A percentile compares a stretch with the other conserved stretches of the same genome.
phyloP scores from a whole-genome alignment of 257 asterid genomes.

The Voacanga thouarsii region DNA sequence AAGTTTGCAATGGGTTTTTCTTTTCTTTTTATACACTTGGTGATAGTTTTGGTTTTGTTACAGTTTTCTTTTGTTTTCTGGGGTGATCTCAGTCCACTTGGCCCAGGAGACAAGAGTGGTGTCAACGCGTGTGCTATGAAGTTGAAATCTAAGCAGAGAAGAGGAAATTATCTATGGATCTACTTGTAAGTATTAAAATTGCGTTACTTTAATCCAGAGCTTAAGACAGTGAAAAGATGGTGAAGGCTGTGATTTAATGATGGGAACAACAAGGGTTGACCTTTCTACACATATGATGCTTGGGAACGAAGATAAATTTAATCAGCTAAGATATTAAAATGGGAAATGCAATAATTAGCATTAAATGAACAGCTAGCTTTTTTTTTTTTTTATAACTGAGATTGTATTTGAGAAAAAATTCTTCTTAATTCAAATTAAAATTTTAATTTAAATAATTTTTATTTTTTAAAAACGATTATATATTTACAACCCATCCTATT shows the following conservation, averaged over 20 bases:
- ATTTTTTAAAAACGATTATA: no score
- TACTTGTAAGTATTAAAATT: not conserved
- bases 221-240: not conserved
- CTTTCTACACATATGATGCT: no score
- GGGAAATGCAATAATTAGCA: no score
- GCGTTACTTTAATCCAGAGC: not conserved
- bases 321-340: not conserved
- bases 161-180: not conserved
- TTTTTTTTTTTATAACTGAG: no score
- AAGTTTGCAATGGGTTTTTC: not conserved
- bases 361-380: no score
- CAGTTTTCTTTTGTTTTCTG: not conserved
- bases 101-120: slow-evolving; percentile 2
- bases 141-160: not conserved
- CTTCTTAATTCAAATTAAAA: no score
- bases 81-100: slow-evolving; percentile 15
- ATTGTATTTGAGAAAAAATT: no score
- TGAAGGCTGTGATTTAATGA: not conserved
- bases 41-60: not conserved
- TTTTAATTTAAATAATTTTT: no score
- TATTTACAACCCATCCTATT: no score
- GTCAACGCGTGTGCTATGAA: slow-evolving; percentile 23
- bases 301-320: not conserved
- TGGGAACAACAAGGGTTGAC: no score
- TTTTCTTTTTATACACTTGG: not conserved